Conservation (phyloP, 345 rosid species). For the Brassica rapa region DNA sequence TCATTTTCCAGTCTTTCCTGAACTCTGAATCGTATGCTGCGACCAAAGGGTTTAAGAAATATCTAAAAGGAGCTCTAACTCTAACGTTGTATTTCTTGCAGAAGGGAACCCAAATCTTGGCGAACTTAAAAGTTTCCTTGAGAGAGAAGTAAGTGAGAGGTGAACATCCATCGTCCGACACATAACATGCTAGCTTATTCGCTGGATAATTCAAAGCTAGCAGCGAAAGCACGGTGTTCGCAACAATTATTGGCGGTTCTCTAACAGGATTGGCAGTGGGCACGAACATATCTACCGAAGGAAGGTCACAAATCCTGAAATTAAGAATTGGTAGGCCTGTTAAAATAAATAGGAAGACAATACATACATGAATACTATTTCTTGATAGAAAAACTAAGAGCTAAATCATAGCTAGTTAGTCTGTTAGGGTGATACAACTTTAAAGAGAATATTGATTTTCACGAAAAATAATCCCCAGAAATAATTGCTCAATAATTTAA, state of each 20-base stretch:
- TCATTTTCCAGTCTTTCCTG: slow-evolving; percentile 10
- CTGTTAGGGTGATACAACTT: neutral
- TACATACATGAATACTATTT: neutral
- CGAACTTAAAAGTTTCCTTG: neutral
- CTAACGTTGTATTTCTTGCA: neutral
- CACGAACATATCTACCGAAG: neutral
- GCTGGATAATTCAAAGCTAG: neutral
- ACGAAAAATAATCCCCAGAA: neutral
- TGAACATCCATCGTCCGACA: neutral
- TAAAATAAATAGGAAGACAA: neutral
- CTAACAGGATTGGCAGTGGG: neutral
- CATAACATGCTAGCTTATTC: neutral
- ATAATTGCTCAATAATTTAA: too few species aligned
- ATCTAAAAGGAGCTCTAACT: neutral
- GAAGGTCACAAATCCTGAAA: neutral
- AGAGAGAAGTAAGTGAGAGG: neutral
- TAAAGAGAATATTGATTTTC: neutral
- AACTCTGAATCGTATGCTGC: neutral
- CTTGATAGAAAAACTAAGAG: too few species aligned
- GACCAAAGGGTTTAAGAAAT: neutral
- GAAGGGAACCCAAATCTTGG: neutral
- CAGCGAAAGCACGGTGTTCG: neutral
- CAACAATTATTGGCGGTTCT: neutral
- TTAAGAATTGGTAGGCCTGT: neutral
- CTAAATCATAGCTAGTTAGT: neutral